These are phyloP conservation scores for Phytophthora palmivora DNA, from an alignment of 352 stramenopile genomes.

Conservation along the genomic window DNA sequence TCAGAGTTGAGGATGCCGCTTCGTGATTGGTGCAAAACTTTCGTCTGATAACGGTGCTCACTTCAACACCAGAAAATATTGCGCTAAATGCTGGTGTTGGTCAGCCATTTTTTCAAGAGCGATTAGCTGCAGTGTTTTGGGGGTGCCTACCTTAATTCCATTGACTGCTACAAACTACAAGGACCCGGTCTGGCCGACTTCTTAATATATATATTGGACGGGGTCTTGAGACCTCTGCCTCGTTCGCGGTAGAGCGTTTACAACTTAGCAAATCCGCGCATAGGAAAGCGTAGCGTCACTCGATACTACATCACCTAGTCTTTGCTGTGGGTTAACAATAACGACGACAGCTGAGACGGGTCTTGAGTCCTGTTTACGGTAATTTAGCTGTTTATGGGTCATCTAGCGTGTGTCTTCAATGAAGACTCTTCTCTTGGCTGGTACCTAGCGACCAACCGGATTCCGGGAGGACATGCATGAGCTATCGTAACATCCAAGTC, in stretches of 20 bases:
- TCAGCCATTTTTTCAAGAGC: too few species aligned
- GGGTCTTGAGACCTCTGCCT: neutral
- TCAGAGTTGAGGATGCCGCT: conserved; percentile 10
- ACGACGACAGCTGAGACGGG: neutral
- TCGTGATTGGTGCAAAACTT: conserved; percentile 21
- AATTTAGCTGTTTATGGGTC: too few species aligned
- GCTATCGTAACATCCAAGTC: neutral
- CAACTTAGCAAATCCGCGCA: conserved; percentile 11
- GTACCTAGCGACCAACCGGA: too few species aligned
- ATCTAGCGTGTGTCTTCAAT: too few species aligned
- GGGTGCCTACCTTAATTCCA: too few species aligned
- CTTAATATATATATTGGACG: neutral
- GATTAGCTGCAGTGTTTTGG: too few species aligned
- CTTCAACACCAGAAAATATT: too few species aligned
- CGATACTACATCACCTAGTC: neutral
- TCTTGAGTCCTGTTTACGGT: too few species aligned
- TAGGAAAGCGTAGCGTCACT: conserved; percentile 9
- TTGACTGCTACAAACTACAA: neutral
- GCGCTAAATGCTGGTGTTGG: too few species aligned
- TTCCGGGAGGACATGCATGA: too few species aligned
- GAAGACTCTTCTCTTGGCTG: too few species aligned
- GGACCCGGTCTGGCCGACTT: neutral
- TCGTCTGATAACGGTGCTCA: conserved; percentile 8
- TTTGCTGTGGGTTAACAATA: neutral
- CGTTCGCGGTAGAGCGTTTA: conserved; percentile 11